Evolutionary conservation across 192 early-diverging fungal genomes (phyloP).

Genomic region (Pilobolus umbonatus): DNA sequence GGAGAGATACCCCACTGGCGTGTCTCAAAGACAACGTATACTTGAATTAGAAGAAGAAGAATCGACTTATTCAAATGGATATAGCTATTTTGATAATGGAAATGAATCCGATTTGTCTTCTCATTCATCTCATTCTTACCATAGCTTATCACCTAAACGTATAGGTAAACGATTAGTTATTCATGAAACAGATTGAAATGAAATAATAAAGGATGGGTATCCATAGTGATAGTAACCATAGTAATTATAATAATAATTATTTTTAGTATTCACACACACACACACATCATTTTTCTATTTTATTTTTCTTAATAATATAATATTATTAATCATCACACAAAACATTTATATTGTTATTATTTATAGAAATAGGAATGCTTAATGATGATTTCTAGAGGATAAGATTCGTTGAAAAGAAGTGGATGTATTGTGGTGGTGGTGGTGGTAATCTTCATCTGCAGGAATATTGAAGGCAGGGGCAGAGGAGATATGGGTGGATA

Average conservation of each 20-base stretch:
- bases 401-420: too few species aligned
- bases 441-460: neutral
- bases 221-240: too few species aligned
- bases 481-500: too few species aligned
- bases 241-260: too few species aligned
- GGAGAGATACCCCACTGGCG: slow-evolving; percentile 34
- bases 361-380: too few species aligned
- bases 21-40: slow-evolving; percentile 21
- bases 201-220: too few species aligned
- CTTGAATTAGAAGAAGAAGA: slow-evolving; percentile 28
- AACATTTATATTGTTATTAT: too few species aligned
- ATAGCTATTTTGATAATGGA: slow-evolving; percentile 43
- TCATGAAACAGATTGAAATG: slow-evolving; percentile 8
- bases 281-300: neutral
- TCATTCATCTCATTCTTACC: neutral
- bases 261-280: too few species aligned
- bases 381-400: too few species aligned
- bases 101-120: neutral
- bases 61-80: slow-evolving; percentile 28
- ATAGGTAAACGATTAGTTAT: slow-evolving; percentile 26
- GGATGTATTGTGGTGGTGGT: too few species aligned
- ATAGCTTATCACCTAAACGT: neutral
- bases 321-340: too few species aligned
- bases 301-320: neutral
- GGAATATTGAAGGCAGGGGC: neutral